Evolutionary conservation across 176 grass and related monocot species (phyloP).

Genomic region (Avena atlantica): DNA sequence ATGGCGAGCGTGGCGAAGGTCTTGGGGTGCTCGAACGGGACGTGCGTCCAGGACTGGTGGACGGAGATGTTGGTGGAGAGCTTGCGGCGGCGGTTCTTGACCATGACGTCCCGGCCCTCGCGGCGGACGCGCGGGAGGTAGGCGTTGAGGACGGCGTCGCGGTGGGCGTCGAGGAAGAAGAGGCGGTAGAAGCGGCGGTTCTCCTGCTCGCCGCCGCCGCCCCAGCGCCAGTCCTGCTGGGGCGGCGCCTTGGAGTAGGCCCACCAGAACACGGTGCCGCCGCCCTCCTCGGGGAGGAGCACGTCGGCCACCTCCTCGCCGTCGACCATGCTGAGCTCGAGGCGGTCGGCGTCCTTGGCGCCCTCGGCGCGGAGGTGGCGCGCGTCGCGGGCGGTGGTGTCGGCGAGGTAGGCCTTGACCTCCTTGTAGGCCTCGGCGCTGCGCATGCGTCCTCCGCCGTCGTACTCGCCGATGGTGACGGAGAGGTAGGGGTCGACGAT

Average conservation of each 20-base stretch:
- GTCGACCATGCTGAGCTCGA: slow-evolving; percentile 48
- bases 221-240: background rate
- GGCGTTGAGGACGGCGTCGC: slow-evolving; percentile 42
- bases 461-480: slow-evolving; percentile 53
- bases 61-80: slow-evolving; percentile 62
- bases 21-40: slow-evolving; percentile 67
- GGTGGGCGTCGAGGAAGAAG: slow-evolving; percentile 54
- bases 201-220: slow-evolving; percentile 9
- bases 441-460: slow-evolving; percentile 28
- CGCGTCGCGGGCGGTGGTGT: slow-evolving; percentile 29
- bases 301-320: slow-evolving; percentile 57
- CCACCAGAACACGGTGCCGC: slow-evolving; percentile 37
- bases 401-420: slow-evolving; percentile 61
- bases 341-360: slow-evolving; percentile 43
- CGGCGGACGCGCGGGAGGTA: slow-evolving; percentile 47
- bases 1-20: slow-evolving; percentile 67
- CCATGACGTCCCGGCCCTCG: slow-evolving; percentile 43
- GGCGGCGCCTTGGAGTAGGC: background rate
- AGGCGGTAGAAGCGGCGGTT: slow-evolving; percentile 46
- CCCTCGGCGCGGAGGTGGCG: slow-evolving; percentile 41
- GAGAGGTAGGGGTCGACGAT: slow-evolving; percentile 58
- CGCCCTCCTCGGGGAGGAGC: background rate
- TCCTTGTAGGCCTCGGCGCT: slow-evolving; percentile 56
- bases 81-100: slow-evolving; percentile 57
- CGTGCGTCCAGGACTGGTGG: slow-evolving; percentile 26